phyloP scores from a whole-genome alignment of 805 yeast species.

The Kuraishia molischiana region DNA sequence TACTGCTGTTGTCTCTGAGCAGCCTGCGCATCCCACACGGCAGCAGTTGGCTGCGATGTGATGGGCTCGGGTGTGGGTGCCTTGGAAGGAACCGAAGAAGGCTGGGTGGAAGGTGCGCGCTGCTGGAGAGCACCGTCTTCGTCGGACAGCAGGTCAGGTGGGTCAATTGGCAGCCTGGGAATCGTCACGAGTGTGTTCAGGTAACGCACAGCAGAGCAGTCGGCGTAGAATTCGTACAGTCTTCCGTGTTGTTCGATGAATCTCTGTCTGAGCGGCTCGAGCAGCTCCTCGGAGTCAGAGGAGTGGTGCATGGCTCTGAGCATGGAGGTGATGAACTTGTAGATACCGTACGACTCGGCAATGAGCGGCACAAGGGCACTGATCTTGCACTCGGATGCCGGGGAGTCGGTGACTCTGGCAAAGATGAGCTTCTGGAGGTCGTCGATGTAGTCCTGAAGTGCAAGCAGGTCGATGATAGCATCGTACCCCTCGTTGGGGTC shows the following conservation, averaged over 20 bases:
- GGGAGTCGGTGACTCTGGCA: constrained; percentile 54
- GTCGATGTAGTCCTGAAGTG: constrained; percentile 75
- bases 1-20: constrained; percentile 39
- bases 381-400: constrained; percentile 63
- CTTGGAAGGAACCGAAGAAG: constrained; percentile 16
- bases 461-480: constrained; percentile 76
- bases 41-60: constrained; percentile 43
- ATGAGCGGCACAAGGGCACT: constrained; percentile 86
- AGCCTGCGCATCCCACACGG: constrained; percentile 27
- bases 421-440: constrained; percentile 70
- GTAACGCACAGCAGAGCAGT: constrained; percentile 77
- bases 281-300: constrained; percentile 53
- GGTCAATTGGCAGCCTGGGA: constrained; percentile 51
- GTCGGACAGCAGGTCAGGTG: constrained; percentile 46
- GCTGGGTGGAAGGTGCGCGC: constrained; percentile 13
- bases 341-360: constrained; percentile 86
- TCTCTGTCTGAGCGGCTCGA: constrained; percentile 63
- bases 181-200: constrained; percentile 73
- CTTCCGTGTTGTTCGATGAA: constrained; percentile 62
- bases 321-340: constrained; percentile 85
- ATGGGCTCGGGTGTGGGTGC: constrained; percentile 37
- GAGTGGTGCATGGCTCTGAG: constrained; percentile 75
- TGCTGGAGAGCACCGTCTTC: constrained; percentile 28
- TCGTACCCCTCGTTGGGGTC: constrained; percentile 97
- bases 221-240: constrained; percentile 78